Percentiles rank a stretch among this genome's conserved stretches.
These are phyloP conservation scores for Solanum pennellii DNA, from an alignment of 257 asterid genomes.

Conservation along the genomic window DNA sequence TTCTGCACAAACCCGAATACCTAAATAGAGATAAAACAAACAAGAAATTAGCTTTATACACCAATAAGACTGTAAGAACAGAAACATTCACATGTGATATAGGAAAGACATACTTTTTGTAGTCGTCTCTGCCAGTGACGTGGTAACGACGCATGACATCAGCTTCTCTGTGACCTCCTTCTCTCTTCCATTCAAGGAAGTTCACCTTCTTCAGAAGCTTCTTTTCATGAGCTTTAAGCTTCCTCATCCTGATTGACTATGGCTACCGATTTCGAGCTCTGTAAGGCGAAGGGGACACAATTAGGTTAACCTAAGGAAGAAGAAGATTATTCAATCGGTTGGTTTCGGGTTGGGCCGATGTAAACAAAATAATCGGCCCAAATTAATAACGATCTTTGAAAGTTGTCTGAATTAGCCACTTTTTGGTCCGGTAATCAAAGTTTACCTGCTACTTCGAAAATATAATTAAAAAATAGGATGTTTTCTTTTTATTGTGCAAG, in stretches of 20 bases:
- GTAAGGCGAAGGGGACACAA: neutral
- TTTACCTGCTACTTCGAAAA: neutral
- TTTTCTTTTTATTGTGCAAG: too few species aligned
- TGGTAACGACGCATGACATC: conserved; percentile 72
- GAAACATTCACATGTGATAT: neutral
- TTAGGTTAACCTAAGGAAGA: neutral
- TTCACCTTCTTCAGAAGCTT: conserved; percentile 71
- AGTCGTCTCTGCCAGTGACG: conserved; percentile 78
- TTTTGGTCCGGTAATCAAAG: neutral
- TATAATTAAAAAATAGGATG: neutral
- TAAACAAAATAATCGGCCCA: neutral
- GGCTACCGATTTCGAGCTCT: neutral
- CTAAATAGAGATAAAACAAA: conserved; percentile 16
- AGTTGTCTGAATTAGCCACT: neutral
- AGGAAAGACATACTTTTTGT: conserved; percentile 43
- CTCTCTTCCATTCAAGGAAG: conserved; percentile 82
- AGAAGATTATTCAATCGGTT: neutral
- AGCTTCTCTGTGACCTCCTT: conserved; percentile 83
- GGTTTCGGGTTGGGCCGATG: neutral
- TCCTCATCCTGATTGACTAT: conserved; percentile 47
- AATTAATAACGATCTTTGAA: neutral
- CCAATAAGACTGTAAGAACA: neutral
- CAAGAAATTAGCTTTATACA: neutral
- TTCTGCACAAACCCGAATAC: conserved; percentile 76
- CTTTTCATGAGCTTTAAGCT: conserved; percentile 74